Conservation (phyloP, 495 filamentous ascomycete species). For the Rusavskia elegans region DNA sequence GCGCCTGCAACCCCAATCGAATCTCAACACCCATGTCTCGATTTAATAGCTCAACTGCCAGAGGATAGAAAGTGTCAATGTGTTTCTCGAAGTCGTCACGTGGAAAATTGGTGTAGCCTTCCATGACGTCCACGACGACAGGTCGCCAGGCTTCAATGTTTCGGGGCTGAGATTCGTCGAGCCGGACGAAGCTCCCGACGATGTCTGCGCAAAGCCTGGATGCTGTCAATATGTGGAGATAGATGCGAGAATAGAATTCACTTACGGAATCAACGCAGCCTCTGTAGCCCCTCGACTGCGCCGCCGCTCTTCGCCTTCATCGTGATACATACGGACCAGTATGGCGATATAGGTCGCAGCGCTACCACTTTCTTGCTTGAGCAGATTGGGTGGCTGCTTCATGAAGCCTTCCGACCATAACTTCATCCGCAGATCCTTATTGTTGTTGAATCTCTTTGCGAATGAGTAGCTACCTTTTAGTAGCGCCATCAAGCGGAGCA, state of each 20-base stretch:
- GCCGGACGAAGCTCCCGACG: slow-evolving; percentile 58
- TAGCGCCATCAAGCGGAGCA: slow-evolving; percentile 82
- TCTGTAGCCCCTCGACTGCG: slow-evolving; percentile 69
- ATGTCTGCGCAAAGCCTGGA: slow-evolving; percentile 75
- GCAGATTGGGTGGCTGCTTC: slow-evolving; percentile 96
- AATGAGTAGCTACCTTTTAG: slow-evolving; percentile 92
- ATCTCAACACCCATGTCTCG: slow-evolving; percentile 68
- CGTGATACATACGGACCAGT: slow-evolving; percentile 89
- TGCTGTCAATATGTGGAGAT: slow-evolving; percentile 4
- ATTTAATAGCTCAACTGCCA: slow-evolving; percentile 66
- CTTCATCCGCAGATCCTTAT: slow-evolving; percentile 87
- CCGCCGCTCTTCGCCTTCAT: slow-evolving; percentile 66
- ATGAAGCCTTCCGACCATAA: slow-evolving; percentile 97
- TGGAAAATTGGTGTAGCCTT: slow-evolving; percentile 82
- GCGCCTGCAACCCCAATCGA: slow-evolving; percentile 52
- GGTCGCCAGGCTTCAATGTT: slow-evolving; percentile 95
- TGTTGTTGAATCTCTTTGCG: slow-evolving; percentile 89
- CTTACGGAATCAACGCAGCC: slow-evolving; percentile 72
- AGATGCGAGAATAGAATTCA: slow-evolving; percentile 4
- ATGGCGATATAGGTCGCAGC: slow-evolving; percentile 91
- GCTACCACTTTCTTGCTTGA: slow-evolving; percentile 90
- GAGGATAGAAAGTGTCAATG: slow-evolving; percentile 67
- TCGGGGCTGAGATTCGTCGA: slow-evolving; percentile 87
- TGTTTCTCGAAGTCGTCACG: slow-evolving; percentile 67
- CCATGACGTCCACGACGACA: slow-evolving; percentile 93